Evolutionary conservation across 495 filamentous ascomycete genomes (phyloP).

Genomic region (Tetracladium setigerum): DNA sequence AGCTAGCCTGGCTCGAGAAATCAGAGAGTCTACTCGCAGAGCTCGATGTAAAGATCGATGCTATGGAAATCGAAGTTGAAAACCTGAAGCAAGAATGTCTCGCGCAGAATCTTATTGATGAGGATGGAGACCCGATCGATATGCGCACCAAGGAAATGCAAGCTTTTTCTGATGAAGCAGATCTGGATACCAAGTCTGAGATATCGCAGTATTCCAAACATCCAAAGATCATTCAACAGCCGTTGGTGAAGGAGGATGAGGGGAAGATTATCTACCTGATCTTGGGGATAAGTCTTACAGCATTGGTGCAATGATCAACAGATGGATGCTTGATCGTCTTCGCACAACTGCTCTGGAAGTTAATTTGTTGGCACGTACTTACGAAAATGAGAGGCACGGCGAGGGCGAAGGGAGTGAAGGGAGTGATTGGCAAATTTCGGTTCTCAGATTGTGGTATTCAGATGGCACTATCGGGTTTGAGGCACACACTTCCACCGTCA

Average conservation of each 20-base stretch:
- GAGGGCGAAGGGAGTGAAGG: neutral
- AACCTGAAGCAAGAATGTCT: slow-evolving; percentile 4
- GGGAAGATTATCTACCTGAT: neutral
- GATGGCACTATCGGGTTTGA: slow-evolving; percentile 4
- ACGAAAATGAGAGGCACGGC: neutral
- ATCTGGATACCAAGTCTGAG: slow-evolving; percentile 1
- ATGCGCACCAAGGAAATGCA: slow-evolving; percentile 2
- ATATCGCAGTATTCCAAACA: slow-evolving; percentile 8
- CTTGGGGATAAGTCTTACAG: neutral
- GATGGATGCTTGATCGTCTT: slow-evolving; percentile 8
- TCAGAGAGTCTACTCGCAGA: neutral
- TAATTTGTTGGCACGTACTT: slow-evolving; percentile 9
- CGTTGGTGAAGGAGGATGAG: neutral
- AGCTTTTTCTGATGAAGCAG: slow-evolving; percentile 2
- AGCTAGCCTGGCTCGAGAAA: slow-evolving; percentile 4
- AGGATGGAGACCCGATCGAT: slow-evolving; percentile 4
- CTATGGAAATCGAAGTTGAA: neutral
- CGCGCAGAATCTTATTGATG: slow-evolving; percentile 6
- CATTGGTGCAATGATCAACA: slow-evolving; percentile 2
- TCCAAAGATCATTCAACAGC: slow-evolving; percentile 3
- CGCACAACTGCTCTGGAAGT: slow-evolving; percentile 9
- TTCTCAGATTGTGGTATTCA: slow-evolving; percentile 10
- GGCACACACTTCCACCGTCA: too few species aligned
- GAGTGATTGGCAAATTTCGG: slow-evolving; percentile 4
- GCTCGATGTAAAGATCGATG: neutral